phyloP scores from a whole-genome alignment of 2,329 filamentous ascomycete genomes.

The Colletotrichum sp. region DNA sequence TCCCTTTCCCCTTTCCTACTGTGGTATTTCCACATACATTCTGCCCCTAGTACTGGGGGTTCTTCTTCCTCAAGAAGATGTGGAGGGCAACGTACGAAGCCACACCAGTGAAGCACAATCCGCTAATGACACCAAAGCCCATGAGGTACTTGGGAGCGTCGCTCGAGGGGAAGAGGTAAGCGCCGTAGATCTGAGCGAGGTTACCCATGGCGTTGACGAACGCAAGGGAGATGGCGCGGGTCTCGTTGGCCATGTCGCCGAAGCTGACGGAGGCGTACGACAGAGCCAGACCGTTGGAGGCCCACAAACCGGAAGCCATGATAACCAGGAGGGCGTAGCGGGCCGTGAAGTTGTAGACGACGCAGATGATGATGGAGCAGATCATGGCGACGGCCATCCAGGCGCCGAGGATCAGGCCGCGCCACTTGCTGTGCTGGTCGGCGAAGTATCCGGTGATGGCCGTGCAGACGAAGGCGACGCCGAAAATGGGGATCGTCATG shows the following conservation, averaged over 20 bases:
- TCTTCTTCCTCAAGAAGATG: background rate
- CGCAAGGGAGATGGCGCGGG: constrained; percentile 47
- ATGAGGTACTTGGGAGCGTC: constrained; percentile 54
- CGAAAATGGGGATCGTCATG: constrained; percentile 57
- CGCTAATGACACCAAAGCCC: constrained; percentile 34
- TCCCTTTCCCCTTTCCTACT: background rate
- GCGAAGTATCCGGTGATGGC: constrained; percentile 50
- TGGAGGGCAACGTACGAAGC: constrained; percentile 5
- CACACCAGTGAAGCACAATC: constrained; percentile 21
- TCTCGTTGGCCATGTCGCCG: constrained; percentile 51
- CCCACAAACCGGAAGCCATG: constrained; percentile 60
- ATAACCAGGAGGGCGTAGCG: constrained; percentile 58
- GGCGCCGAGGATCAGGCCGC: constrained; percentile 50
- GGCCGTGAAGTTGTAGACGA: constrained; percentile 55
- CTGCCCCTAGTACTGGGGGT: background rate
- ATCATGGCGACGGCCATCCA: constrained; percentile 49
- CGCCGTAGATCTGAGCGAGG: constrained; percentile 60
- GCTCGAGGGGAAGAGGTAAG: constrained; percentile 53
- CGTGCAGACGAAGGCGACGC: constrained; percentile 54
- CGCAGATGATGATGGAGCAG: constrained; percentile 45
- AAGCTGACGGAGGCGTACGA: constrained; percentile 58
- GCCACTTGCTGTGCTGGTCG: constrained; percentile 47
- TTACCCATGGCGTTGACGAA: constrained; percentile 61
- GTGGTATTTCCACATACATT: background rate
- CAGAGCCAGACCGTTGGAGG: constrained; percentile 55